Evolutionary conservation across 495 filamentous ascomycete species (phyloP).

Genomic region (Aspergillus leporis): DNA sequence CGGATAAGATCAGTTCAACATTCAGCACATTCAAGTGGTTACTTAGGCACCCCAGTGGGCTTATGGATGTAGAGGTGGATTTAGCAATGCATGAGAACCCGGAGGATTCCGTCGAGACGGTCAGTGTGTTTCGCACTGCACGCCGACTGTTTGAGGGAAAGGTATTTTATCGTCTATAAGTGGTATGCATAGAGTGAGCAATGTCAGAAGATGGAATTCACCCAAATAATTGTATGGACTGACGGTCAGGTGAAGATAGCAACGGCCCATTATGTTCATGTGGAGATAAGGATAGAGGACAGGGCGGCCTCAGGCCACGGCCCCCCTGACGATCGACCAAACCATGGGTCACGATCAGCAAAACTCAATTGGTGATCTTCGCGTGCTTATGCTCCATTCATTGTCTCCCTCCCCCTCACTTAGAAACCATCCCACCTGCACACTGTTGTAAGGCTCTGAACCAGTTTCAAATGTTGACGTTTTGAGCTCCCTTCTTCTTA

Average conservation of each 20-base stretch:
- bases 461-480: not conserved
- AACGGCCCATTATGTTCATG: not conserved
- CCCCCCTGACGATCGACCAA: conserved; percentile 2
- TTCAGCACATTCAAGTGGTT: conserved; percentile 10
- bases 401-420: not conserved
- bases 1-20: not conserved
- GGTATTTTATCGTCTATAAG: not conserved
- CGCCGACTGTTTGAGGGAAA: conserved; percentile 28
- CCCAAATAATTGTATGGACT: not conserved
- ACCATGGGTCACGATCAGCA: not conserved
- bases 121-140: conserved; percentile 33
- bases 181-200: not conserved
- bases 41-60: conserved; percentile 26
- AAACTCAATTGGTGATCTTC: not conserved
- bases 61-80: conserved; percentile 23
- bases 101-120: conserved; percentile 17
- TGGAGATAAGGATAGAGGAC: not conserved
- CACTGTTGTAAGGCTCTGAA: not conserved
- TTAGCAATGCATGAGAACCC: conserved; percentile 3
- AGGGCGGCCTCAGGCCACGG: not conserved
- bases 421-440: not conserved
- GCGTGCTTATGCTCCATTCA: not conserved
- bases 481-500: not conserved
- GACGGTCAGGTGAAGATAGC: not conserved
- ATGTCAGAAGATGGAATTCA: not conserved